Percentiles rank a stretch among this genome's conserved stretches.
Evolutionary conservation across 2,329 filamentous ascomycete species (phyloP).

Genomic region (Ophiostoma ulmi): DNA sequence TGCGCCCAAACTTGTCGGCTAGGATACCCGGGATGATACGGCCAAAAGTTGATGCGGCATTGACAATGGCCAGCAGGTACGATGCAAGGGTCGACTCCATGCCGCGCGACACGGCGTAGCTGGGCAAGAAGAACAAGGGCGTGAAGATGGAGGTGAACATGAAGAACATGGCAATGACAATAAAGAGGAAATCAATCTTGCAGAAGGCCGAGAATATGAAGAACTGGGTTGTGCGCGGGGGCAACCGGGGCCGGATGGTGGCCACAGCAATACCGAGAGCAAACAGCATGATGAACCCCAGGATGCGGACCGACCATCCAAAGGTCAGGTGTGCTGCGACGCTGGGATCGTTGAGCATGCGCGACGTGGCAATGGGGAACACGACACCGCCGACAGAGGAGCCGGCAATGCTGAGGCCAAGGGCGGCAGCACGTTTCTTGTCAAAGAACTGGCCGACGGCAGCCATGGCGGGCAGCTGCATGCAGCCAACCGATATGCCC

Average conservation of each 20-base stretch:
- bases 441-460: conserved; percentile 39
- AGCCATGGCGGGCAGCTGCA: conserved; percentile 37
- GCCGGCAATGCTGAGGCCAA: conserved; percentile 38
- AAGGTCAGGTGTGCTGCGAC: conserved; percentile 28
- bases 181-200: conserved; percentile 29
- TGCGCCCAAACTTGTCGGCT: conserved; percentile 47
- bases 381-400: conserved; percentile 44
- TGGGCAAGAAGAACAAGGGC: conserved; percentile 50
- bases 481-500: conserved; percentile 35
- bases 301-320: conserved; percentile 37
- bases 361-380: conserved; percentile 49
- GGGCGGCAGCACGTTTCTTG: conserved; percentile 36
- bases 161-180: conserved; percentile 25
- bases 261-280: conserved; percentile 36
- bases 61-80: conserved; percentile 60
- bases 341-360: conserved; percentile 44
- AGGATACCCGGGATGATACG: conserved; percentile 49
- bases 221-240: conserved; percentile 33
- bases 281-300: conserved; percentile 36
- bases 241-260: conserved; percentile 43
- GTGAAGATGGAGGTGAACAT: conserved; percentile 43
- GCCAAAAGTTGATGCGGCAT: conserved; percentile 51
- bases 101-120: conserved; percentile 46
- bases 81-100: conserved; percentile 48
- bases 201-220: conserved; percentile 44